Evolutionary conservation across 352 stramenopile species (phyloP).

Genomic region (Globisporangium recalcitrans): DNA sequence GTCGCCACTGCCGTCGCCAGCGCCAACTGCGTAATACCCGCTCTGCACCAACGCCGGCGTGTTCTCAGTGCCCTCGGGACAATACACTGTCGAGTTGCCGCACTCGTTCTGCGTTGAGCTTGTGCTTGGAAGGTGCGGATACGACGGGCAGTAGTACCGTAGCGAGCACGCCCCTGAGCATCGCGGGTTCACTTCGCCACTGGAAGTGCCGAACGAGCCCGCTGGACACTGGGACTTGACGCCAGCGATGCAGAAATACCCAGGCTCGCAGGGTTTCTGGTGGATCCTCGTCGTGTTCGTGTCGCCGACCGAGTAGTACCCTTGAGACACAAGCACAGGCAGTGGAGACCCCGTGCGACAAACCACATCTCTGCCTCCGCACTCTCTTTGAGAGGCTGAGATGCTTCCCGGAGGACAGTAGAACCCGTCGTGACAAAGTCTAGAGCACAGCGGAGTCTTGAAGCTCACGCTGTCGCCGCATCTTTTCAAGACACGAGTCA

Average conservation of each 20-base stretch:
- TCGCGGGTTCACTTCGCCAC: conserved; percentile 25
- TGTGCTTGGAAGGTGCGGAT: conserved; percentile 37
- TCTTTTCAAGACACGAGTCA: too few species aligned
- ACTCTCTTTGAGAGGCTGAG: conserved; percentile 33
- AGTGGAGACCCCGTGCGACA: conserved; percentile 45
- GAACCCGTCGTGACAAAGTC: conserved; percentile 52
- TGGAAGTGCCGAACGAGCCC: conserved; percentile 59
- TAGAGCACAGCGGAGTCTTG: conserved; percentile 40
- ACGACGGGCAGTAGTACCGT: conserved; percentile 72
- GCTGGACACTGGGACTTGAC: conserved; percentile 65
- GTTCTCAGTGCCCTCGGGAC: conserved; percentile 50
- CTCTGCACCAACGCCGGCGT: conserved; percentile 30
- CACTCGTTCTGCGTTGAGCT: conserved; percentile 43
- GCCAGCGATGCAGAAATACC: conserved; percentile 69
- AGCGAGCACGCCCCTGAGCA: conserved; percentile 62
- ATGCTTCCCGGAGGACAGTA: conserved; percentile 52
- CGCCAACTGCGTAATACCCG: conserved; percentile 51
- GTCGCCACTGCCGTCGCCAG: conserved; percentile 29
- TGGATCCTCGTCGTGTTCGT: conserved; percentile 54
- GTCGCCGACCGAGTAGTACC: conserved; percentile 68
- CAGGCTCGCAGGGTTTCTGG: conserved; percentile 60
- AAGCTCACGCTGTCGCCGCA: conserved; percentile 40
- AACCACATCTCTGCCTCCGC: conserved; percentile 34
- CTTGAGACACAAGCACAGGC: conserved; percentile 28
- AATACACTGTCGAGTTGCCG: conserved; percentile 47